Conservation (phyloP, 371 early-diverging fungal species). For the Apophysomyces sp. region DNA sequence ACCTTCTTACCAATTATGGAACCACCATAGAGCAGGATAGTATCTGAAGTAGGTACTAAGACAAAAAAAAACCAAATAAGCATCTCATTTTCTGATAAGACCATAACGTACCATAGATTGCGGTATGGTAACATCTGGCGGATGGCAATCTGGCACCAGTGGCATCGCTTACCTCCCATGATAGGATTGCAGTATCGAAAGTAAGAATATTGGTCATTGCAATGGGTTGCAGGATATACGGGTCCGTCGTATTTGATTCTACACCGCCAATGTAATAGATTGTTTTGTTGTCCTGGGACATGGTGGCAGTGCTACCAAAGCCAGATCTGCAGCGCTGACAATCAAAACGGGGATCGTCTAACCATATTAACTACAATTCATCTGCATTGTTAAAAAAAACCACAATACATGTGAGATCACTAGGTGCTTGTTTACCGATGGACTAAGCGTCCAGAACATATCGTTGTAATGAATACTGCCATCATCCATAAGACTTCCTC, state of each 20-base stretch:
- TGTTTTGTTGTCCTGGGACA: neutral
- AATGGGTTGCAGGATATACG: neutral
- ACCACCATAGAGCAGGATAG: neutral
- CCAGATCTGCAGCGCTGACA: neutral
- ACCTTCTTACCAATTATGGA: neutral
- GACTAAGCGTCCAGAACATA: no score
- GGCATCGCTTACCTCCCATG: constrained; percentile 2
- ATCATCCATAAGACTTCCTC: no score
- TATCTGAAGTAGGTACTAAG: neutral
- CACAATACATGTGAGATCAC: no score
- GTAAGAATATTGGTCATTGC: constrained; percentile 9
- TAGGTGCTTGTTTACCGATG: no score
- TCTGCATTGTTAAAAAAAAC: neutral
- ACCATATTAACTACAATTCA: neutral
- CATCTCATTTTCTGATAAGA: neutral
- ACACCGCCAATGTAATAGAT: neutral
- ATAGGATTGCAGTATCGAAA: constrained; percentile 2
- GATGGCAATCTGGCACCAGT: constrained; percentile 6
- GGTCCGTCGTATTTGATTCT: neutral
- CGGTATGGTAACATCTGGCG: constrained; percentile 12
- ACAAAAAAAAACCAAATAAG: neutral
- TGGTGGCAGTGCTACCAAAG: neutral
- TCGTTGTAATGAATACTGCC: no score
- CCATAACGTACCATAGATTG: neutral
- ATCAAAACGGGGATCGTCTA: neutral